Conservation (phyloP, 805 yeast species). For the Myxozyma monticola region DNA sequence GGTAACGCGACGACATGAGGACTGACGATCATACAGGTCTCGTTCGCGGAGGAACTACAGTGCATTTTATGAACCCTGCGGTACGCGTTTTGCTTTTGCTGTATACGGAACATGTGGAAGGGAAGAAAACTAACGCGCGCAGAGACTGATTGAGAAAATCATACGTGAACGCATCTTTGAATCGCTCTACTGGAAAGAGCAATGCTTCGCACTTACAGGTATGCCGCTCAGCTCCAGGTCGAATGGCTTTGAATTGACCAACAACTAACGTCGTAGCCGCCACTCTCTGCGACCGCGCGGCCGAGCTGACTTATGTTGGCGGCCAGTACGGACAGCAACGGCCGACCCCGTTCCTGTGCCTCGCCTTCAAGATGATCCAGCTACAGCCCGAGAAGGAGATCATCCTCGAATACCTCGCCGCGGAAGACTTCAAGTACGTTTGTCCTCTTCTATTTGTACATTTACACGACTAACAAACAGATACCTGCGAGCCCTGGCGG, state of each 20-base stretch:
- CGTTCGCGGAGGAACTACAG: conserved; percentile 19
- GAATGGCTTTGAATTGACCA: not conserved
- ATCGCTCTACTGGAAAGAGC: conserved; percentile 57
- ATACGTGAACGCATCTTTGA: conserved; percentile 57
- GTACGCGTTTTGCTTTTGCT: conserved; percentile 4
- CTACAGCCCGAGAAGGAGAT: conserved; percentile 66
- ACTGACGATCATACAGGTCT: conserved; percentile 10
- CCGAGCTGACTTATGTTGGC: conserved; percentile 53
- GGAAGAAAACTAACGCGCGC: not conserved
- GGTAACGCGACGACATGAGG: not conserved
- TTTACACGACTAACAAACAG: not conserved
- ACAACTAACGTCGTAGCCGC: conserved; percentile 38
- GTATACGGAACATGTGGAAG: not conserved
- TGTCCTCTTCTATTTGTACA: not conserved
- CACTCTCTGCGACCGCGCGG: conserved; percentile 51
- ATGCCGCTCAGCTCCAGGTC: conserved; percentile 1
- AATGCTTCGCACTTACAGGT: conserved; percentile 51
- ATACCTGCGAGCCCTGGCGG: conserved; percentile 62
- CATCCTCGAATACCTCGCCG: conserved; percentile 53
- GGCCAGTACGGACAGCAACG: conserved; percentile 56
- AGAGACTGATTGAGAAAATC: conserved; percentile 54
- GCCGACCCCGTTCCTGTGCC: conserved; percentile 74
- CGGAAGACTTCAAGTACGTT: conserved; percentile 65
- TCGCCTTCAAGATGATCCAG: conserved; percentile 74
- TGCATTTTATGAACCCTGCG: conserved; percentile 27